Conservation (phyloP, 2,329 filamentous ascomycete genomes). For the Pseudopithomyces maydicus region DNA sequence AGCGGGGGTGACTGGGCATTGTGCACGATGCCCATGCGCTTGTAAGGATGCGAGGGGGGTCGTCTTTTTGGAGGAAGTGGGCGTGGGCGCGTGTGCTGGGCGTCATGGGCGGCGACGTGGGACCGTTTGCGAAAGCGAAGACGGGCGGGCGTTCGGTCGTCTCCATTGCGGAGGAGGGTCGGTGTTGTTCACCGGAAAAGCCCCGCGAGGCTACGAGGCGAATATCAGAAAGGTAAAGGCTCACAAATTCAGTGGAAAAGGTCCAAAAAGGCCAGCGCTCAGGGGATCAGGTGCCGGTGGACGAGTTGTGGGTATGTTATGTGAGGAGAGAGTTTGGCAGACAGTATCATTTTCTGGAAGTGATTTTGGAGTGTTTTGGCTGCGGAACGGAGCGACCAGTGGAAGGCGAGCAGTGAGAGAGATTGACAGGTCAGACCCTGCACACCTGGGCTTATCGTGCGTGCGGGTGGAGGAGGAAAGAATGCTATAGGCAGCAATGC, state of each 20-base stretch:
- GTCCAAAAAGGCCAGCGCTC: constrained; percentile 21
- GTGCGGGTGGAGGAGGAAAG: constrained; percentile 32
- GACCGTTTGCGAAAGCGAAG: constrained; percentile 35
- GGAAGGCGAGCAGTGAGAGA: constrained; percentile 39
- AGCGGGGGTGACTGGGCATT: constrained; percentile 43
- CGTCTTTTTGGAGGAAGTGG: constrained; percentile 34
- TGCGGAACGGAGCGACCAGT: constrained; percentile 39
- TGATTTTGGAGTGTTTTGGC: constrained; percentile 35
- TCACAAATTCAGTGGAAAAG: constrained; percentile 23
- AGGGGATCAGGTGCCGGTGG: constrained; percentile 41
- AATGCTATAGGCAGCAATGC: constrained; percentile 47
- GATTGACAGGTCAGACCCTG: constrained; percentile 46
- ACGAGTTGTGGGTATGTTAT: constrained; percentile 37
- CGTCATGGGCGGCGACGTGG: constrained; percentile 45
- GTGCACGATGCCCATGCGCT: constrained; percentile 36
- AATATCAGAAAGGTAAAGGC: constrained; percentile 37
- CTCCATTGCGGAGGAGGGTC: constrained; percentile 34
- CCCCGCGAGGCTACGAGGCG: constrained; percentile 37
- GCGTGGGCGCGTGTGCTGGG: constrained; percentile 33
- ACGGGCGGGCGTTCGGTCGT: constrained; percentile 34
- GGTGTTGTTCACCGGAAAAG: constrained; percentile 33
- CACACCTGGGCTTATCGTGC: constrained; percentile 46
- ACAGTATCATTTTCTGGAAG: constrained; percentile 48
- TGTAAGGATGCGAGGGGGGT: constrained; percentile 42
- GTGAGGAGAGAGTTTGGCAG: constrained; percentile 41